These are phyloP conservation scores for Colletotrichum somersetense DNA, from an alignment of 2,329 filamentous ascomycete species.

Conservation along the genomic window DNA sequence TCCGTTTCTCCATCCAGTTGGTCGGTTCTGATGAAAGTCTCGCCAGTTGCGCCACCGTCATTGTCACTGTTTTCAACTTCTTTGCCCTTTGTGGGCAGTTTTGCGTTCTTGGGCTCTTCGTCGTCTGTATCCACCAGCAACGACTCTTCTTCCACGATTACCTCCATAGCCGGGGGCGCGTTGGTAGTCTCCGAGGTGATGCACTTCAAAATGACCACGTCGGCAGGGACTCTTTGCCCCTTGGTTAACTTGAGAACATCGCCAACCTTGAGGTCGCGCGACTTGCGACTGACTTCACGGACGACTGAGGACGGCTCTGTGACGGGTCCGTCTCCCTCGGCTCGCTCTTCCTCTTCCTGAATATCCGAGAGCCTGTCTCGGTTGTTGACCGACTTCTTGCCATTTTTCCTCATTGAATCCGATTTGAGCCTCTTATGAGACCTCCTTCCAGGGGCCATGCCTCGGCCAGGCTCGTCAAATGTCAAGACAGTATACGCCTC, in stretches of 20 bases:
- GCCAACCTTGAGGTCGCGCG: slow-evolving; percentile 90
- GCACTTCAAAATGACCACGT: slow-evolving; percentile 93
- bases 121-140: slow-evolving; percentile 58
- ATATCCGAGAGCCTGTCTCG: slow-evolving; percentile 71
- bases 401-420: slow-evolving; percentile 53
- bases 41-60: slow-evolving; percentile 70
- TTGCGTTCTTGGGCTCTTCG: slow-evolving; percentile 45
- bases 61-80: slow-evolving; percentile 48
- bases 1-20: slow-evolving; percentile 98
- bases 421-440: slow-evolving; percentile 63
- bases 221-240: slow-evolving; percentile 92
- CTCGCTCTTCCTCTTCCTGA: slow-evolving; percentile 74
- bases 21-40: slow-evolving; percentile 97
- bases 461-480: slow-evolving; percentile 70
- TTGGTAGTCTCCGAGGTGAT: slow-evolving; percentile 67
- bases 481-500: slow-evolving; percentile 85
- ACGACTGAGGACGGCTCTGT: slow-evolving; percentile 63
- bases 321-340: slow-evolving; percentile 56
- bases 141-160: slow-evolving; percentile 51
- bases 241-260: slow-evolving; percentile 95
- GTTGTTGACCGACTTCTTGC: slow-evolving; percentile 52
- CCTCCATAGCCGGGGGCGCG: slow-evolving; percentile 46
- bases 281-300: slow-evolving; percentile 81
- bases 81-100: slow-evolving; percentile 52
- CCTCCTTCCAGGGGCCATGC: slow-evolving; percentile 50